phyloP scores from a whole-genome alignment of 192 early-diverging fungal species.

The Coemansia biformis region DNA sequence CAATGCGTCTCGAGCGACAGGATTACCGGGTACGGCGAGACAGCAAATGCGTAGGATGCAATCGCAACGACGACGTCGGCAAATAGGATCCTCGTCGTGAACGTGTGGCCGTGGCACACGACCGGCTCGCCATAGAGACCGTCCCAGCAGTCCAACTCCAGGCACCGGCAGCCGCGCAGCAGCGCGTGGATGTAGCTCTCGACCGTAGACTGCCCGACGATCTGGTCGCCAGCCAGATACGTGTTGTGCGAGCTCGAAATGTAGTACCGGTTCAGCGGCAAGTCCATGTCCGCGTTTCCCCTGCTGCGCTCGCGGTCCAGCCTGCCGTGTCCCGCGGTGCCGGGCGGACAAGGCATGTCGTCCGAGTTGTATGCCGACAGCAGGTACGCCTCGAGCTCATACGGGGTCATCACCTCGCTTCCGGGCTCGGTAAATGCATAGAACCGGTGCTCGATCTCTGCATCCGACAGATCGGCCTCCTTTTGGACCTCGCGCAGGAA shows the following conservation, averaged over 20 bases:
- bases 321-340: neutral
- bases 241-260: slow-evolving; percentile 90
- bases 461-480: slow-evolving; percentile 14
- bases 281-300: slow-evolving; percentile 28
- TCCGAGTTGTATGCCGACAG: slow-evolving; percentile 26
- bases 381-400: slow-evolving; percentile 43
- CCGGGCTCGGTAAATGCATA: slow-evolving; percentile 20
- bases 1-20: slow-evolving; percentile 84
- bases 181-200: slow-evolving; percentile 85
- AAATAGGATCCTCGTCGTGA: slow-evolving; percentile 76
- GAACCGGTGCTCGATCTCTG: slow-evolving; percentile 23
- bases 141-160: slow-evolving; percentile 93
- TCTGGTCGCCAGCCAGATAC: slow-evolving; percentile 79
- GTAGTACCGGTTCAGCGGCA: slow-evolving; percentile 72
- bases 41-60: slow-evolving; percentile 77
- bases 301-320: neutral
- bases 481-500: slow-evolving; percentile 45
- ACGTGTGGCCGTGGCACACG: slow-evolving; percentile 78
- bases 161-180: slow-evolving; percentile 79
- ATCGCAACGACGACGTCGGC: slow-evolving; percentile 80
- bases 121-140: slow-evolving; percentile 69
- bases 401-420: slow-evolving; percentile 27
- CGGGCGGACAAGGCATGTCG: neutral
- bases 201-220: slow-evolving; percentile 70
- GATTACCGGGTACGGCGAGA: slow-evolving; percentile 76